Evolutionary conservation across 179 eudicot species (phyloP), one percentile per base, ranked within the genome.

Genomic region (Actinidia chinensis): DNA sequence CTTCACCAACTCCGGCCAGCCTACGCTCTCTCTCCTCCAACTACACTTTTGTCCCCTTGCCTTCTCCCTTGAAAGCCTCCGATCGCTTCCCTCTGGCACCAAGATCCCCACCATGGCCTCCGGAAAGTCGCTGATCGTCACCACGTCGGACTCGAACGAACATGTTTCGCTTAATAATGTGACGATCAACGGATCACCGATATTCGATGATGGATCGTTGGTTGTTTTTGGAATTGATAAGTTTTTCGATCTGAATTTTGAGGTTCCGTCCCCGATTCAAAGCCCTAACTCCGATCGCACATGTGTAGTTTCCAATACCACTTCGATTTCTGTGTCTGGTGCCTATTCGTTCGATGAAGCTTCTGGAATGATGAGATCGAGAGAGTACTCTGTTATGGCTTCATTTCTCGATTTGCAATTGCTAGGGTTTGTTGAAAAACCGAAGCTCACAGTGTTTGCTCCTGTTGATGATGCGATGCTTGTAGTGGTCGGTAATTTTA

Each of bases 341-440:
- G 67, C 20, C 12, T 28, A 2, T n/a, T 59, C 74, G 11, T 87
- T 86, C 54, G 25, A 48, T 1, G 92, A 84, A 3, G 90, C 87
- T 1, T 66, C 85, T 6, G 79, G 69, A 3, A 82, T 68, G n/a
- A 4, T 92, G 80, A 87, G 89, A 52, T 68, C 91, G 2, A 69
- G 83, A 18, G 94, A 90, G 0, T 88, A 86, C 73, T 87, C 94
- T 0, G 52, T 81, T 7, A 84, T 89, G 84, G 91, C 97, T 15
- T 81, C 87, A 50, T 90, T 89, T 85, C 84, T 92, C 2, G 94
- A 89, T 15, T 71, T 92, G 52, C 97, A 92, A 65, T 50, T 90
- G 50, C 51, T 73, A 18, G 86, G 82, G 17, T 66, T 83, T 40
- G 18, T 47, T 6, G 73, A 13, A 6, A 22, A 1, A 0, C 50